These are phyloP conservation scores for Aristolochia fimbriata DNA, from an alignment of 164 flowering plant species.

Conservation along the genomic window DNA sequence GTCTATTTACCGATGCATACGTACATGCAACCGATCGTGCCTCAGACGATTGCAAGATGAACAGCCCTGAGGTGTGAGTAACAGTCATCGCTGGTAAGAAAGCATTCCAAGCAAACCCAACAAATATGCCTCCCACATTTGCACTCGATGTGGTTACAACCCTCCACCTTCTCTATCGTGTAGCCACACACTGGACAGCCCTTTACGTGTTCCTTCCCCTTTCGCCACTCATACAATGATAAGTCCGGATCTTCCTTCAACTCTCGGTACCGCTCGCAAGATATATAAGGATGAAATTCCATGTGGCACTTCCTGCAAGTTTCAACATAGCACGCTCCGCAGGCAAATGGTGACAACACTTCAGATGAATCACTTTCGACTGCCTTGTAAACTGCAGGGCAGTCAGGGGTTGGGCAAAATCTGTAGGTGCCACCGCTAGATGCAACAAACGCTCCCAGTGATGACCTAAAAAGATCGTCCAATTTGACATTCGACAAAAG, in stretches of 20 bases:
- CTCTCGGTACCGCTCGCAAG: slow-evolving; percentile 65
- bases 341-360: slow-evolving; percentile 42
- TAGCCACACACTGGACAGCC: slow-evolving; percentile 55
- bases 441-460: slow-evolving; percentile 62
- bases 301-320: slow-evolving; percentile 78
- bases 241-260: slow-evolving; percentile 80
- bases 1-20: too few species aligned
- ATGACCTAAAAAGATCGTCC: slow-evolving; percentile 76
- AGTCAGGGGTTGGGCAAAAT: slow-evolving; percentile 94
- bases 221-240: slow-evolving; percentile 70
- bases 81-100: slow-evolving; percentile 48
- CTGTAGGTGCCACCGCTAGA: slow-evolving; percentile 53
- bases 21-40: too few species aligned
- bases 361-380: slow-evolving; percentile 22
- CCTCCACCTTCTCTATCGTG: slow-evolving; percentile 84
- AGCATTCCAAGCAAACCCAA: slow-evolving; percentile 74
- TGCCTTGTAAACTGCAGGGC: slow-evolving; percentile 69
- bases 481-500: slow-evolving; percentile 49
- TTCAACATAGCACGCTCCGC: slow-evolving; percentile 74
- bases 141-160: slow-evolving; percentile 90
- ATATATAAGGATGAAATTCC: slow-evolving; percentile 66
- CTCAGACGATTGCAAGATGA: slow-evolving; percentile 27
- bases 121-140: slow-evolving; percentile 80
- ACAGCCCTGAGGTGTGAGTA: slow-evolving; percentile 59
- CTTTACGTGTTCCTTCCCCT: slow-evolving; percentile 74